A percentile compares a stretch with the other conserved stretches of the same genome.
phyloP scores from a whole-genome alignment of 73 alveolate species.

The Tetrahymena malaccensis region DNA sequence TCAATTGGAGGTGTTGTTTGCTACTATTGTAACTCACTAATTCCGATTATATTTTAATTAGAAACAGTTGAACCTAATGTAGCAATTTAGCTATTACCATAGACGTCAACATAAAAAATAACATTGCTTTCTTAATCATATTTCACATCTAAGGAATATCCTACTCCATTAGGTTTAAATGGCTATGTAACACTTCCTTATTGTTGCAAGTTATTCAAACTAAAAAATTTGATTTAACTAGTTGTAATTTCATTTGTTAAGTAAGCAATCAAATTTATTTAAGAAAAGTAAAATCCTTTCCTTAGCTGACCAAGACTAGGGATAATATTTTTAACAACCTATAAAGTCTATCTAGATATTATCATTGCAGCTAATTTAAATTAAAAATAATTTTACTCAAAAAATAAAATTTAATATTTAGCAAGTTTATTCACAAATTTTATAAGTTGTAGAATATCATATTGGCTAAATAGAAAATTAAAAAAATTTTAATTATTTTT shows the following conservation, averaged over 20 bases:
- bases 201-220: neutral
- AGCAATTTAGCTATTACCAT: too few relatives aligned
- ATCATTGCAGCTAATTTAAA: neutral
- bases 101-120: too few relatives aligned
- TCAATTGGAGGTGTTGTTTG: neutral
- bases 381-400: too few relatives aligned
- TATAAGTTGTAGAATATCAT: too few relatives aligned
- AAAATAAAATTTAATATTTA: too few relatives aligned
- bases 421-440: too few relatives aligned
- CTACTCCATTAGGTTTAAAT: neutral
- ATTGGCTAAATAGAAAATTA: too few relatives aligned
- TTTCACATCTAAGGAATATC: neutral
- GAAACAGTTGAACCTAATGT: neutral
- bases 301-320: neutral
- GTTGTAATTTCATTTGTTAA: neutral
- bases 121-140: neutral
- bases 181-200: neutral
- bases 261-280: neutral
- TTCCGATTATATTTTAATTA: neutral
- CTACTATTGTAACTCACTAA: neutral
- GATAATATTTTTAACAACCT: neutral
- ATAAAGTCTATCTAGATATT: neutral
- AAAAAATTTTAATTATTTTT: too few relatives aligned
- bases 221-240: neutral
- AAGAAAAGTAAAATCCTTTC: neutral